phyloP scores from a whole-genome alignment of 192 early-diverging fungal species.

The Backusella tarrabulga region DNA sequence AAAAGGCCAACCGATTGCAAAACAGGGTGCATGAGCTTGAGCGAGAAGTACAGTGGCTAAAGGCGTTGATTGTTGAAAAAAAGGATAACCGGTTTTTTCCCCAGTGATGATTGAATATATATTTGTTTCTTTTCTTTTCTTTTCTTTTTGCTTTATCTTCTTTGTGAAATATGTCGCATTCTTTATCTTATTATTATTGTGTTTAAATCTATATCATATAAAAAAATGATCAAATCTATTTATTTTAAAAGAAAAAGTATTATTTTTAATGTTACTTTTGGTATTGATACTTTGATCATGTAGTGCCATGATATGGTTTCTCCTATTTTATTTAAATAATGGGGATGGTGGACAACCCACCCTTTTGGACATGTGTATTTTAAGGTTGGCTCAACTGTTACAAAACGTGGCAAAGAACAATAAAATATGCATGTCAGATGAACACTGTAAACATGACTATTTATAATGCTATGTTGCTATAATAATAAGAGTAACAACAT shows the following conservation, averaged over 20 bases:
- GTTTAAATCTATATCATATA: not conserved
- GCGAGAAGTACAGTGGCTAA: constrained; percentile 88
- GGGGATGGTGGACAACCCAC: not conserved
- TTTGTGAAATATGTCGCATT: not conserved
- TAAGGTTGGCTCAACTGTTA: not conserved
- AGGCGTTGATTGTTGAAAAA: constrained; percentile 23
- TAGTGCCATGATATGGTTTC: too few relatives aligned
- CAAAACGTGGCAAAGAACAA: not conserved
- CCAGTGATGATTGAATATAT: not conserved
- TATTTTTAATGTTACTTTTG: too few relatives aligned
- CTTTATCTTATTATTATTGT: not conserved
- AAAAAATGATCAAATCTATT: too few relatives aligned
- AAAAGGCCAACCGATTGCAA: constrained; percentile 73
- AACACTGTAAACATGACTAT: not conserved
- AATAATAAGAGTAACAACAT: not conserved
- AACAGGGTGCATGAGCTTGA: constrained; percentile 78
- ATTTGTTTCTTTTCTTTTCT: not conserved
- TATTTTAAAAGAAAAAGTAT: too few relatives aligned
- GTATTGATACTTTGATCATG: too few relatives aligned
- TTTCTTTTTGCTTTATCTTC: not conserved
- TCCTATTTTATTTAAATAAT: not conserved
- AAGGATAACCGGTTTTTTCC: constrained; percentile 30
- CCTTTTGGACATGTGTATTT: not conserved
- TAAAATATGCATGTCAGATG: not conserved
- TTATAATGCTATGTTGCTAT: not conserved